Conservation (phyloP, 1,139 yeast genomes). For the Suhomyces panamericanus region DNA sequence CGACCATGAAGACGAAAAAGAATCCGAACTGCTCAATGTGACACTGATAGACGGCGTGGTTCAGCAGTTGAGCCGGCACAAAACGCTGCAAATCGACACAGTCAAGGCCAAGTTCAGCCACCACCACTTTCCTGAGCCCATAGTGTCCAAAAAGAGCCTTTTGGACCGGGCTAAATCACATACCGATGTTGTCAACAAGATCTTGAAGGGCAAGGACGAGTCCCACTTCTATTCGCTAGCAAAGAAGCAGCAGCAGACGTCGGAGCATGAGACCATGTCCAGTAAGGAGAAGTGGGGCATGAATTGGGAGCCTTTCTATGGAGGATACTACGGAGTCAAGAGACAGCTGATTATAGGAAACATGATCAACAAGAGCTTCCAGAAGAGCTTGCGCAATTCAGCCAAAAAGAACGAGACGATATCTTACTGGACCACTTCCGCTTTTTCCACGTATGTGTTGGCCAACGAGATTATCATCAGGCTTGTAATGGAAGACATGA, state of each 20-base stretch:
- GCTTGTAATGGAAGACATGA: constrained; percentile 50
- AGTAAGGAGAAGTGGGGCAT: constrained; percentile 48
- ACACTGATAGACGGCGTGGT: constrained; percentile 14
- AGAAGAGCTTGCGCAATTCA: constrained; percentile 27
- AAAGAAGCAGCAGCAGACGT: constrained; percentile 32
- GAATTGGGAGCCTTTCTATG: constrained; percentile 48
- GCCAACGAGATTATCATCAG: constrained; percentile 63
- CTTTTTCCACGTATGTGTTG: constrained; percentile 57
- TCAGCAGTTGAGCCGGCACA: constrained; percentile 17
- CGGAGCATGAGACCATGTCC: constrained; percentile 47
- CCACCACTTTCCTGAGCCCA: constrained; percentile 28
- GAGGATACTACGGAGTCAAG: constrained; percentile 64
- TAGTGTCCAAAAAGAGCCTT: constrained; percentile 26
- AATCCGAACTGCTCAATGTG: neutral
- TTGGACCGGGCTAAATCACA: constrained; percentile 29
- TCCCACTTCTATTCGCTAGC: constrained; percentile 56
- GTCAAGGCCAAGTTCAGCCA: constrained; percentile 24
- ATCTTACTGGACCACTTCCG: constrained; percentile 59
- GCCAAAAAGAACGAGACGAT: constrained; percentile 42
- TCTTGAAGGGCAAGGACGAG: constrained; percentile 44
- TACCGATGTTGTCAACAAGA: constrained; percentile 35
- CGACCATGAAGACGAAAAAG: constrained; percentile 1
- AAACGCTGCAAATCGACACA: constrained; percentile 16
- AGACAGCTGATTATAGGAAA: constrained; percentile 55
- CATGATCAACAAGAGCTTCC: constrained; percentile 30